Percentiles rank a stretch among this genome's conserved stretches.
phyloP scores from a whole-genome alignment of 768 basidiomycete species.

The Hirschioporus abietinus region DNA sequence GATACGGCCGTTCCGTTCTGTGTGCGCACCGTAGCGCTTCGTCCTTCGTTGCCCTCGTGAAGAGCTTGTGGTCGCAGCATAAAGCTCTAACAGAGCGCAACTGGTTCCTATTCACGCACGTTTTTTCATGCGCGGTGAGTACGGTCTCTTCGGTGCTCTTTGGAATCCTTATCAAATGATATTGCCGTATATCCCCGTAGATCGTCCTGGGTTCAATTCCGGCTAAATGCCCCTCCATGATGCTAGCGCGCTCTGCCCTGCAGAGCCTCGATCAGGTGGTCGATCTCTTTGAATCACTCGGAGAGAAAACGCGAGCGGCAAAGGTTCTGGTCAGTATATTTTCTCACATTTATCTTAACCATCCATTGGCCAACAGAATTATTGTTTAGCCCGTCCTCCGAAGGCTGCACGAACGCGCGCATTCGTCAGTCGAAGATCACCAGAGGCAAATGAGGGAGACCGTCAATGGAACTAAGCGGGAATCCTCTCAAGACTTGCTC shows the following conservation, averaged over 20 bases:
- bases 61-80: slow-evolving; percentile 60
- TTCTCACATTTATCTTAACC: background rate
- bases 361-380: slow-evolving; percentile 7
- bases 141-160: slow-evolving; percentile 5
- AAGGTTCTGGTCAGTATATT: slow-evolving; percentile 54
- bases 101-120: slow-evolving; percentile 72
- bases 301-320: slow-evolving; percentile 45
- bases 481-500: slow-evolving; percentile 30
- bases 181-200: slow-evolving; percentile 25
- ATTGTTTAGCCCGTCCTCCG: slow-evolving; percentile 50
- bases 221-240: slow-evolving; percentile 54
- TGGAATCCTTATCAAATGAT: slow-evolving; percentile 5
- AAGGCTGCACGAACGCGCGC: slow-evolving; percentile 50
- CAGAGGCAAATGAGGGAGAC: slow-evolving; percentile 13
- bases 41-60: slow-evolving; percentile 59
- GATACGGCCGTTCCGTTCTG: slow-evolving; percentile 61
- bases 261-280: slow-evolving; percentile 61
- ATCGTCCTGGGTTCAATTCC: slow-evolving; percentile 69
- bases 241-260: slow-evolving; percentile 59
- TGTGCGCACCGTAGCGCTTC: slow-evolving; percentile 68
- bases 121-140: slow-evolving; percentile 64
- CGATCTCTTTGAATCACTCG: slow-evolving; percentile 50
- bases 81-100: slow-evolving; percentile 61
- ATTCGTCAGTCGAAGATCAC: slow-evolving; percentile 10
- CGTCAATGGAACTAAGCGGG: slow-evolving; percentile 29